A percentile compares a stretch with the other conserved stretches of the same genome.
Conservation (phyloP, 2,329 filamentous ascomycete genomes). For the Penicillium vulpinum region DNA sequence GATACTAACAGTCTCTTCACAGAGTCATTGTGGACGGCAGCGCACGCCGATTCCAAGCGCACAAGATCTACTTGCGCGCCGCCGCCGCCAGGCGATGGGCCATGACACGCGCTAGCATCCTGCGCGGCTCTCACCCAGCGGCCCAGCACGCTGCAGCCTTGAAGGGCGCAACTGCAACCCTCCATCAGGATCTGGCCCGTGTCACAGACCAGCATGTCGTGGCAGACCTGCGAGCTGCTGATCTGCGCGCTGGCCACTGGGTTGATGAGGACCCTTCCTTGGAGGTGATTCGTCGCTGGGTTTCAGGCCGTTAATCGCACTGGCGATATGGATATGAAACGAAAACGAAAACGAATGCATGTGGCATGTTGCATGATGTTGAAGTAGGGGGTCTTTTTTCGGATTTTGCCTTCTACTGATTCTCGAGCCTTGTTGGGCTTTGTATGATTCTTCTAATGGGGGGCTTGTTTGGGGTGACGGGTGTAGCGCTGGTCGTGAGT, state of each 20-base stretch:
- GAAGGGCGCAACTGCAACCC: conserved; percentile 48
- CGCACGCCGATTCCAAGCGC: conserved; percentile 61
- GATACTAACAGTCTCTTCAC: conserved; percentile 12
- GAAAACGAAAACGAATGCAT: conserved; percentile 6
- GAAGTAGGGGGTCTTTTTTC: conserved; percentile 1
- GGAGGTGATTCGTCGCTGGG: conserved; percentile 50
- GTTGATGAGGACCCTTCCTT: conserved; percentile 61
- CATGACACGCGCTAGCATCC: conserved; percentile 52
- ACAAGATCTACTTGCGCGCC: conserved; percentile 61
- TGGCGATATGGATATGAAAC: not conserved
- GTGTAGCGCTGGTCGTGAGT: conserved; percentile 20
- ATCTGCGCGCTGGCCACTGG: conserved; percentile 61
- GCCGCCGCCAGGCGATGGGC: conserved; percentile 61
- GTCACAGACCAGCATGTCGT: conserved; percentile 60
- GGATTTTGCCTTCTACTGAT: not conserved
- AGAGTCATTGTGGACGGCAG: conserved; percentile 63
- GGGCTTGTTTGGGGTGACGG: conserved; percentile 6
- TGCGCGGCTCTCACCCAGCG: conserved; percentile 53
- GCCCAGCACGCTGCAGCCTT: conserved; percentile 51
- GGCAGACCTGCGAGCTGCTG: conserved; percentile 55
- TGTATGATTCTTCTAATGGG: conserved; percentile 8
- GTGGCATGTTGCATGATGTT: not conserved
- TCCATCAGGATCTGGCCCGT: conserved; percentile 54
- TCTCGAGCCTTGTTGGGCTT: not conserved
- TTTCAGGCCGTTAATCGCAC: conserved; percentile 35